Evolutionary conservation across 2,329 filamentous ascomycete species (phyloP).

Genomic region (Colletotrichum sp.): DNA sequence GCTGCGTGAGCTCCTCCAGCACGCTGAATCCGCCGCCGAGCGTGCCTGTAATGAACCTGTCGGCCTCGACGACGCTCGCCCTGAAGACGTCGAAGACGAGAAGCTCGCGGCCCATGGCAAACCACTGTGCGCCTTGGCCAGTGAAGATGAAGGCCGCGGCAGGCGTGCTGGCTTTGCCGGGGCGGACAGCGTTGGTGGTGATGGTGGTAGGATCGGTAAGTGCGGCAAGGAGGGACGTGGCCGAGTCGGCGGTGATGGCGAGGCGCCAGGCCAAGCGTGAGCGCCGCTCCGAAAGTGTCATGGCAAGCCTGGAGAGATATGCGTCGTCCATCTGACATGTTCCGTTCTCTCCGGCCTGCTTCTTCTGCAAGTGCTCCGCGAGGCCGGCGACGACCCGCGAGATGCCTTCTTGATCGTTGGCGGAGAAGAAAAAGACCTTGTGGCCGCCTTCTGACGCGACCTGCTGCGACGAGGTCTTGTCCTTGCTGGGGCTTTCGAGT

Average conservation of each 20-base stretch:
- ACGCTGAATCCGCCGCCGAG: constrained; percentile 21
- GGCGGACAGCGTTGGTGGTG: background rate
- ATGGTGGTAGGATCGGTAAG: background rate
- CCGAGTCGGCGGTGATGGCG: background rate
- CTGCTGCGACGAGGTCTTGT: background rate
- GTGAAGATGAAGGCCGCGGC: constrained; percentile 26
- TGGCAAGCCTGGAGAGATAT: background rate
- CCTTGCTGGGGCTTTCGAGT: background rate
- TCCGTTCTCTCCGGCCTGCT: background rate
- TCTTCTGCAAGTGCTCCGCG: background rate
- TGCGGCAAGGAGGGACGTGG: background rate
- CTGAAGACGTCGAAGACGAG: constrained; percentile 39
- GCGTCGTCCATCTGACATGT: background rate
- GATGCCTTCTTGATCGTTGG: background rate
- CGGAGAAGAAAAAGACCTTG: background rate
- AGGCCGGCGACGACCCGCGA: background rate
- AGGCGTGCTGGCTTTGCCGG: constrained; percentile 29
- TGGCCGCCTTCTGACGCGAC: background rate
- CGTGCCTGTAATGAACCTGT: constrained; percentile 29
- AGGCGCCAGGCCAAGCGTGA: background rate
- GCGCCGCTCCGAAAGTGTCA: background rate
- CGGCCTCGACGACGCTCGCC: constrained; percentile 24
- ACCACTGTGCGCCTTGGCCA: constrained; percentile 30
- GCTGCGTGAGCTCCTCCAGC: constrained; percentile 32
- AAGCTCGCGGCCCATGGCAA: constrained; percentile 22